Base-by-base conservation (phyloP, 2,329 filamentous ascomycete species). In the Fusarium buxicola region DNA sequence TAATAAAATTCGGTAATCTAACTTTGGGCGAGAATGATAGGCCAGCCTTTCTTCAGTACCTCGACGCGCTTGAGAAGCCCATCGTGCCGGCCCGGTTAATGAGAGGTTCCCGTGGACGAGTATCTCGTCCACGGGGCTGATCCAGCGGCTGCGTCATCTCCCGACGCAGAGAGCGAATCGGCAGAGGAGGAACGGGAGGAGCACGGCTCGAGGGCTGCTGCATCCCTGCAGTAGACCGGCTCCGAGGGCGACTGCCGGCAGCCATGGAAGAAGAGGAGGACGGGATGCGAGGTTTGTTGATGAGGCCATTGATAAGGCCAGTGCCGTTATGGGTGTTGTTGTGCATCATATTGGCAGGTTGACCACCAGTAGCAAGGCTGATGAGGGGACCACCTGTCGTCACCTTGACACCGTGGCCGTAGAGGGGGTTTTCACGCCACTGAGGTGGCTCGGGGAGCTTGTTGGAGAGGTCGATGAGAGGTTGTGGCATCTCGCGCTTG, bases 391-490 rank as follows among this genome's bases (percentile, higher is more conserved):
- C 75, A 15, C 77, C 74, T 21, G 71, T 65, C 0, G 77, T 74
- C 5, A 75, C 75, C 11, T 74, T 77, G n/a, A 82, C 74, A 16
- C 79, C 80, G 39, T 76, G 77, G 5, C 85, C 86, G 39, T 76
- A 77, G 5, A 85, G 86, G 57, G 82, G 82, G 13, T 82, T 80
- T 44, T 84, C 83, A 41, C 79, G 80, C 58, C 82, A 81, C 69
- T 83, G 82, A 73, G 89, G 81, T 15, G 88, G 88, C 60, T 90
- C 88, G 45, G 83, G 81, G 69, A 89, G 90, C 44, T 81, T 80
- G 0, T 87, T 70, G 31, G 65, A 88, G 35, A 92, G 81, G 69
- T 91, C 90, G 27, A 93, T 76, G 7, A 93, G 80, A 2, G 90
- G 89, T 60, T 86, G 87, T 3, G 81, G 81, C 67, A 71, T 73